Conservation (phyloP, 2,329 filamentous ascomycete genomes). For the Phialophora macrospora region DNA sequence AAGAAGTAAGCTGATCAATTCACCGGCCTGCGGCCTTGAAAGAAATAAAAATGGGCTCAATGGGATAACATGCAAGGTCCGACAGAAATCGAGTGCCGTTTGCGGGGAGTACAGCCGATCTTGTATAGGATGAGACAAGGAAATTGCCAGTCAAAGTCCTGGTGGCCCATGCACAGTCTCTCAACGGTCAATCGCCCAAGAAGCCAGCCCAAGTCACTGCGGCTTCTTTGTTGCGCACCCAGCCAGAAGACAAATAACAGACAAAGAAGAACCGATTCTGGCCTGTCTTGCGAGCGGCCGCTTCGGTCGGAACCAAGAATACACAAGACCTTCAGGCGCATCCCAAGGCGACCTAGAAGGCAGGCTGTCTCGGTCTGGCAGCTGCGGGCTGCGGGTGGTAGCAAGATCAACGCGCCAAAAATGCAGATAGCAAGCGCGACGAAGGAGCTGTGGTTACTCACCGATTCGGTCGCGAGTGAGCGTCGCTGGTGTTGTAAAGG, state of each 20-base stretch:
- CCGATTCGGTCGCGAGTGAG: conserved; percentile 11
- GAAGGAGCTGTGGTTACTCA: conserved; percentile 12
- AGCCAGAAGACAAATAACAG: conserved; percentile 34
- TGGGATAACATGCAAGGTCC: conserved; percentile 13
- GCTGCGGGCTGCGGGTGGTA: conserved; percentile 6
- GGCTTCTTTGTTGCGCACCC: conserved; percentile 32
- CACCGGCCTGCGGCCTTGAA: conserved; percentile 27
- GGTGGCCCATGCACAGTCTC: conserved; percentile 29
- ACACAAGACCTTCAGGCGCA: conserved; percentile 7
- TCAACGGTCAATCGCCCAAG: conserved; percentile 23
- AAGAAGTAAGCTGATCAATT: conserved; percentile 24
- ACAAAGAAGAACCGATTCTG: conserved; percentile 19
- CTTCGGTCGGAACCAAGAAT: conserved; percentile 29
- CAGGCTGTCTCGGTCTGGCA: background rate
- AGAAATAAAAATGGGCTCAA: conserved; percentile 16
- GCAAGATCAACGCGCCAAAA: background rate
- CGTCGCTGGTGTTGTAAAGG: conserved; percentile 1
- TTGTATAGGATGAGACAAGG: conserved; percentile 22
- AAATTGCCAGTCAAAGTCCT: conserved; percentile 31
- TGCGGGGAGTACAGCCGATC: conserved; percentile 9
- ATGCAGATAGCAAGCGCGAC: background rate
- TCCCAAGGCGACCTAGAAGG: background rate
- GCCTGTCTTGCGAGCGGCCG: conserved; percentile 17
- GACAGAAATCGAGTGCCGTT: background rate
- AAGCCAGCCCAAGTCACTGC: conserved; percentile 8